These are phyloP conservation scores for Eimeria necatrix DNA, from an alignment of 169 alveolate genomes.

Conservation along the genomic window DNA sequence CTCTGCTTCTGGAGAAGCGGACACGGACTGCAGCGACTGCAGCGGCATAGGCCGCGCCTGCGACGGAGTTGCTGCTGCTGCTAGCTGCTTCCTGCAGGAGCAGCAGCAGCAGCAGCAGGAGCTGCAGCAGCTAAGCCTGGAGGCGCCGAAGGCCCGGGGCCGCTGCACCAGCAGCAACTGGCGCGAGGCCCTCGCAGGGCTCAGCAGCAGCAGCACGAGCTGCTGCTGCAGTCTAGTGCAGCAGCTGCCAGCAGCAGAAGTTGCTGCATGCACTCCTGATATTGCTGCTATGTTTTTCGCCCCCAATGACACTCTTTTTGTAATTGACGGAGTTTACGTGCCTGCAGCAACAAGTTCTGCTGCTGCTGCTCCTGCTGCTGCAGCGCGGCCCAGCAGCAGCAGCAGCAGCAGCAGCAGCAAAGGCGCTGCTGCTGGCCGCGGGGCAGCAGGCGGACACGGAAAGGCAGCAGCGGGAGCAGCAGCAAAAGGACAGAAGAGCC, in stretches of 20 bases:
- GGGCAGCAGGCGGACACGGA: neutral
- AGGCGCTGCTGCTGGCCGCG: conserved; percentile 28
- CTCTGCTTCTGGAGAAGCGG: neutral
- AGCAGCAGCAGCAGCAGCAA: conserved; percentile 22
- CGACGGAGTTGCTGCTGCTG: conserved; percentile 53
- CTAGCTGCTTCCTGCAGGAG: neutral
- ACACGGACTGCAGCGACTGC: neutral
- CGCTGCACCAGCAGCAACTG: conserved; percentile 36
- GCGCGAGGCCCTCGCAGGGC: neutral
- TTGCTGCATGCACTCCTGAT: conserved; percentile 29
- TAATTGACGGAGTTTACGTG: neutral
- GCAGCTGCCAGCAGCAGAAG: conserved; percentile 58
- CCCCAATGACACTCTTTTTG: neutral
- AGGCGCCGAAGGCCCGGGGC: neutral
- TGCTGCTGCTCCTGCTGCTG: conserved; percentile 24
- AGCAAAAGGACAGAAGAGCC: conserved; percentile 39
- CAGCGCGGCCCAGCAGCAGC: conserved; percentile 29
- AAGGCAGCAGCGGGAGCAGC: conserved; percentile 31
- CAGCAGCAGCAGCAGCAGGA: conserved; percentile 58
- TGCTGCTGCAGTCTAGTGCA: conserved; percentile 45
- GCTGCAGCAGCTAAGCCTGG: neutral
- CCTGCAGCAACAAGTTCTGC: neutral
- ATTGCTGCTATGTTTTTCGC: conserved; percentile 27
- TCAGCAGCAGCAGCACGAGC: conserved; percentile 51
- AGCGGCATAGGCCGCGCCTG: conserved; percentile 21